phyloP scores from a whole-genome alignment of 108 stramenopile genomes.

The Mediolabrus comicus region DNA sequence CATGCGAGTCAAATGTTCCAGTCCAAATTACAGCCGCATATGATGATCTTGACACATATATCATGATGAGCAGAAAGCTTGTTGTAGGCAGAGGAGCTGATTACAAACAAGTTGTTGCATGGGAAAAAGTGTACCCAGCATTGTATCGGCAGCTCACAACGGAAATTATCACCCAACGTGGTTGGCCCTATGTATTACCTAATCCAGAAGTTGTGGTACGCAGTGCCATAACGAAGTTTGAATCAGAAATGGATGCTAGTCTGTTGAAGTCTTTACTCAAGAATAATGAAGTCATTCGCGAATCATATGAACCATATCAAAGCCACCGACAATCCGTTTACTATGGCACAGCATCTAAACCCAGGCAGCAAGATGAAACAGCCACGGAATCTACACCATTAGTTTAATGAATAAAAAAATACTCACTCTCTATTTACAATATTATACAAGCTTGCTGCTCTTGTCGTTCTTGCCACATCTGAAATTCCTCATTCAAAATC shows the following conservation, averaged over 20 bases:
- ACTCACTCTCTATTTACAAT: not conserved
- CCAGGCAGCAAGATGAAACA: too few relatives aligned
- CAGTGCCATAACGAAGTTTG: too few relatives aligned
- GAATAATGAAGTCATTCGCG: too few relatives aligned
- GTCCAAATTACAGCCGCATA: not conserved
- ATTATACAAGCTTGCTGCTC: not conserved
- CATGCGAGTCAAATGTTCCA: not conserved
- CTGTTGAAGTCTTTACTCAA: too few relatives aligned
- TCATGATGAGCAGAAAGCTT: not conserved
- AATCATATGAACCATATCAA: too few relatives aligned
- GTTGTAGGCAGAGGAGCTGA: not conserved
- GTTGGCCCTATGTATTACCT: not conserved
- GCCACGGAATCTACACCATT: too few relatives aligned
- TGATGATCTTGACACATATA: not conserved
- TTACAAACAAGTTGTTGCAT: not conserved
- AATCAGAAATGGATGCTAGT: too few relatives aligned
- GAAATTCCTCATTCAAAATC: conserved; percentile 18
- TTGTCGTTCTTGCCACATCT: conserved; percentile 13
- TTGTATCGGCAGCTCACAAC: not conserved
- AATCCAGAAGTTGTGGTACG: too few relatives aligned
- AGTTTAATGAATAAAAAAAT: too few relatives aligned
- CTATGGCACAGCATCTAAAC: too few relatives aligned
- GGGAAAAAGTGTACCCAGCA: not conserved
- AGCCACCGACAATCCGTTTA: too few relatives aligned
- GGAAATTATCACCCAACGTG: not conserved